A percentile compares a stretch with the other conserved stretches of the same genome.
Evolutionary conservation across 2,329 filamentous ascomycete species (phyloP).

Genomic region (Epichloe hybrida): DNA sequence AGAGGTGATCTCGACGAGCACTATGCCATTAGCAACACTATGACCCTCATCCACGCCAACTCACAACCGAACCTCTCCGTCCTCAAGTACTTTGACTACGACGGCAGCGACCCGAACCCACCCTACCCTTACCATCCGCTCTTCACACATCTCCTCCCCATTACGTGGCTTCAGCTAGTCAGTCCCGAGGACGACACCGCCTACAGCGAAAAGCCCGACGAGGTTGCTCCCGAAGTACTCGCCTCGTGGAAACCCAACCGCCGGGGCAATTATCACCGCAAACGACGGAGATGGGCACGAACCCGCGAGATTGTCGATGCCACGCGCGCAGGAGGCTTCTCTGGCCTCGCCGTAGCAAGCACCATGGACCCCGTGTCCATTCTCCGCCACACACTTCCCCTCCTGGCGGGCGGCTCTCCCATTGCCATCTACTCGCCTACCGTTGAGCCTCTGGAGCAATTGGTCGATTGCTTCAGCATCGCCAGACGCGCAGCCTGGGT

Average conservation of each 20-base stretch:
- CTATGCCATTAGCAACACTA: conserved; percentile 58
- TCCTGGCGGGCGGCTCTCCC: conserved; percentile 70
- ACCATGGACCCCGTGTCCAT: conserved; percentile 70
- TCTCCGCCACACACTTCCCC: conserved; percentile 60
- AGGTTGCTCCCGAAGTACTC: conserved; percentile 46
- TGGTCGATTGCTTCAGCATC: conserved; percentile 77
- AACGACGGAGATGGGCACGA: conserved; percentile 69
- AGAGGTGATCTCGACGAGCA: conserved; percentile 46
- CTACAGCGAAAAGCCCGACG: conserved; percentile 53
- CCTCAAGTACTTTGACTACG: conserved; percentile 81
- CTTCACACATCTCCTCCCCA: conserved; percentile 62
- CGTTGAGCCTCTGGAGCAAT: conserved; percentile 61
- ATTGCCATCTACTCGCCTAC: conserved; percentile 76
- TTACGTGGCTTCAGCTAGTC: conserved; percentile 88
- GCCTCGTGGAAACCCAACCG: conserved; percentile 66
- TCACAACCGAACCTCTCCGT: conserved; percentile 78
- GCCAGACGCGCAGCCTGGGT: conserved; percentile 66
- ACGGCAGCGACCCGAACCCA: conserved; percentile 49
- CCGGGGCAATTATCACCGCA: conserved; percentile 75
- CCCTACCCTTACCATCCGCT: conserved; percentile 59
- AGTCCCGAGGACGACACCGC: conserved; percentile 61
- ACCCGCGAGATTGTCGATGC: conserved; percentile 60
- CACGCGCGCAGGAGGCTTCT: conserved; percentile 62
- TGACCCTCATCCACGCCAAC: conserved; percentile 70
- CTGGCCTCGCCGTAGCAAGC: conserved; percentile 70